Percentiles rank a stretch among this genome's conserved stretches.
These are phyloP conservation scores for Phoma sp. DNA, from an alignment of 2,329 filamentous ascomycete species.

Conservation along the genomic window DNA sequence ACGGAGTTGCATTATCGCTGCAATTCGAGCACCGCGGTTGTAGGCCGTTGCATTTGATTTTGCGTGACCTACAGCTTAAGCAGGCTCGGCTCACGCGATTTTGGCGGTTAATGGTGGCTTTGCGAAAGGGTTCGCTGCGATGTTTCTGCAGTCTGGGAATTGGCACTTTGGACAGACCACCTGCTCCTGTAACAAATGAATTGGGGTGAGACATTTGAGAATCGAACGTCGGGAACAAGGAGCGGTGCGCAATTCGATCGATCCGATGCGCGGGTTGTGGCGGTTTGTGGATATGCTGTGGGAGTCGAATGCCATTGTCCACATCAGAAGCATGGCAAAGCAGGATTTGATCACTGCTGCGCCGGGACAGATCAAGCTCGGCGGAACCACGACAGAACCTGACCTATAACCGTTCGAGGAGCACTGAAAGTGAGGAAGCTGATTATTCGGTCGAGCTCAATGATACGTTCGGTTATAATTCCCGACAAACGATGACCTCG, in stretches of 20 bases:
- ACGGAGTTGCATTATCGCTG: conserved; percentile 30
- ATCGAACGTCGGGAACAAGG: background rate
- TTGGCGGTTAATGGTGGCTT: conserved; percentile 17
- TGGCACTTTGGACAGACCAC: conserved; percentile 26
- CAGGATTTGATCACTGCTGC: conserved; percentile 8
- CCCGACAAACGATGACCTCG: conserved; percentile 1
- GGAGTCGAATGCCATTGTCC: background rate
- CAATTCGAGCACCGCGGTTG: conserved; percentile 46
- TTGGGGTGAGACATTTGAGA: conserved; percentile 6
- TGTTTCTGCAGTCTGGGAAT: conserved; percentile 35
- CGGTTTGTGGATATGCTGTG: conserved; percentile 4
- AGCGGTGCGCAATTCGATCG: conserved; percentile 1
- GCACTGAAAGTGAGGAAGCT: background rate
- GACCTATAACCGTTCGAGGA: conserved; percentile 7
- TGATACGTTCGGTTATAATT: background rate
- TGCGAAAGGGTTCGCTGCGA: conserved; percentile 23
- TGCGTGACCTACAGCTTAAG: conserved; percentile 43
- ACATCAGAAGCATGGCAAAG: conserved; percentile 1
- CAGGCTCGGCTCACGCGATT: conserved; percentile 41
- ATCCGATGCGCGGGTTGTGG: conserved; percentile 3
- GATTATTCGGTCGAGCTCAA: background rate
- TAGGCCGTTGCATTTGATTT: conserved; percentile 48
- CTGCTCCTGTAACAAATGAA: background rate
- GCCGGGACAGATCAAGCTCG: conserved; percentile 1
- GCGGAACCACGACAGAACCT: background rate